Conservation (phyloP, 495 filamentous ascomycete genomes). For the Rhypophila decipiens region DNA sequence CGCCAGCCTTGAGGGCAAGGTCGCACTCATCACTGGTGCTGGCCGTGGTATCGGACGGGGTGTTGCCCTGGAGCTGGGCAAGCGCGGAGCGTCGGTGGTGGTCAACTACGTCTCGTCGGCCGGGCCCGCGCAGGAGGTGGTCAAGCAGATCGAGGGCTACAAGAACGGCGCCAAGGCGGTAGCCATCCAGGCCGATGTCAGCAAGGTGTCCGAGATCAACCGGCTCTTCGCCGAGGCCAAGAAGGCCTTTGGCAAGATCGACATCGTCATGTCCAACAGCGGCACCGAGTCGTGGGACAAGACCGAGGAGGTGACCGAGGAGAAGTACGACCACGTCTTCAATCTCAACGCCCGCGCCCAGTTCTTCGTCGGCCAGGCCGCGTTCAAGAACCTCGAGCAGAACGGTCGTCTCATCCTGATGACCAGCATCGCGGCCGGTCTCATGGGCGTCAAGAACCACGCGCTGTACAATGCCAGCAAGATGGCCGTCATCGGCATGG, state of each 20-base stretch:
- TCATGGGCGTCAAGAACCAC: conserved; percentile 61
- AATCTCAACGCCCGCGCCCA: conserved; percentile 70
- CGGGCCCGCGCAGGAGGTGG: conserved; percentile 56
- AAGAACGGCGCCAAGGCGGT: conserved; percentile 50
- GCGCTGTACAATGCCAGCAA: conserved; percentile 72
- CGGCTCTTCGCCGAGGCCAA: conserved; percentile 57
- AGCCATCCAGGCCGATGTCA: conserved; percentile 72
- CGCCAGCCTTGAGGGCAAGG: conserved; percentile 53
- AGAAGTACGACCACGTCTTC: conserved; percentile 72
- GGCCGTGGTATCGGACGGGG: conserved; percentile 69
- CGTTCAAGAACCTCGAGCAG: conserved; percentile 59
- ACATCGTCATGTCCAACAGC: conserved; percentile 70
- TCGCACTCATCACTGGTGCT: conserved; percentile 68
- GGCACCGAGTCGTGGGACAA: conserved; percentile 59
- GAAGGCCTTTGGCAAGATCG: conserved; percentile 58
- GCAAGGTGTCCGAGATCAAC: conserved; percentile 56
- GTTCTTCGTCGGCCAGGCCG: conserved; percentile 78
- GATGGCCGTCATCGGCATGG: conserved; percentile 73
- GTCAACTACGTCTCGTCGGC: conserved; percentile 71
- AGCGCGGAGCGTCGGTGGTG: conserved; percentile 63
- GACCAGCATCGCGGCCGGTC: conserved; percentile 46
- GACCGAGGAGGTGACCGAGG: conserved; percentile 64
- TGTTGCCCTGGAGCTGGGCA: conserved; percentile 70
- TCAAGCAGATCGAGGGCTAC: conserved; percentile 36
- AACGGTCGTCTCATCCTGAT: conserved; percentile 64